Percentiles rank a stretch among this genome's conserved stretches.
Evolutionary conservation across 2,329 filamentous ascomycete genomes (phyloP).

Genomic region (Aspergillus fumigatus): DNA sequence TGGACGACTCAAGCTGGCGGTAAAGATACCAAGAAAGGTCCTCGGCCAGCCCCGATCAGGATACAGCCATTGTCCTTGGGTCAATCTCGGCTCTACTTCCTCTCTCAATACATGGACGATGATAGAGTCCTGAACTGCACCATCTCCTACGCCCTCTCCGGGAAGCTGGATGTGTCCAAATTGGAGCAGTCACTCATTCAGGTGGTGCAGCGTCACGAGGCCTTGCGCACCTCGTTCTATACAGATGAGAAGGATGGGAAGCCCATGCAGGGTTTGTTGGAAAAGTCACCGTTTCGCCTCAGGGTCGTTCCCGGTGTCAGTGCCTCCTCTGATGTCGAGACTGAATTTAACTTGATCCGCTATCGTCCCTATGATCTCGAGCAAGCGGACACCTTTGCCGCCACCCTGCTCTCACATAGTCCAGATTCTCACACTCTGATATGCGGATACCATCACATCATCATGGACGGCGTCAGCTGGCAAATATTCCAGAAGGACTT

Average conservation of each 20-base stretch:
- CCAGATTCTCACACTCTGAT: conserved; percentile 16
- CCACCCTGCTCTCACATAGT: conserved; percentile 17
- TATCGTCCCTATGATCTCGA: conserved; percentile 19
- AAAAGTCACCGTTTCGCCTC: conserved; percentile 1
- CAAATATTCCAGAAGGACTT: conserved; percentile 23
- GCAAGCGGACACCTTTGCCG: conserved; percentile 17
- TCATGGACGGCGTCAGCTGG: conserved; percentile 28
- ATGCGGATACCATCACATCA: conserved; percentile 32
- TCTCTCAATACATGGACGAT: conserved; percentile 17
- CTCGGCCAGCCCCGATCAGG: background rate
- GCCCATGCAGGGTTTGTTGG: conserved; percentile 3
- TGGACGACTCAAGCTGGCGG: background rate
- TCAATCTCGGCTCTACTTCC: conserved; percentile 5
- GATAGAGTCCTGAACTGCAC: conserved; percentile 19
- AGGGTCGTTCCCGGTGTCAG: background rate
- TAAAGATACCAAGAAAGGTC: background rate
- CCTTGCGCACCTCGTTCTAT: conserved; percentile 22
- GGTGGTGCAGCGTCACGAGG: conserved; percentile 20
- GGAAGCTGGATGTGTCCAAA: conserved; percentile 13
- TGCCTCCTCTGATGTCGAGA: conserved; percentile 2
- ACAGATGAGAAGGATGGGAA: conserved; percentile 9
- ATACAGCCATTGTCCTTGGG: conserved; percentile 1
- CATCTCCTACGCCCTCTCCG: conserved; percentile 14
- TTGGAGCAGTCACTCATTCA: conserved; percentile 16
- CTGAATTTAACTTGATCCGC: conserved; percentile 9